Conservation (phyloP, 2,329 filamentous ascomycete species). For the Scedosporium minutisporum region DNA sequence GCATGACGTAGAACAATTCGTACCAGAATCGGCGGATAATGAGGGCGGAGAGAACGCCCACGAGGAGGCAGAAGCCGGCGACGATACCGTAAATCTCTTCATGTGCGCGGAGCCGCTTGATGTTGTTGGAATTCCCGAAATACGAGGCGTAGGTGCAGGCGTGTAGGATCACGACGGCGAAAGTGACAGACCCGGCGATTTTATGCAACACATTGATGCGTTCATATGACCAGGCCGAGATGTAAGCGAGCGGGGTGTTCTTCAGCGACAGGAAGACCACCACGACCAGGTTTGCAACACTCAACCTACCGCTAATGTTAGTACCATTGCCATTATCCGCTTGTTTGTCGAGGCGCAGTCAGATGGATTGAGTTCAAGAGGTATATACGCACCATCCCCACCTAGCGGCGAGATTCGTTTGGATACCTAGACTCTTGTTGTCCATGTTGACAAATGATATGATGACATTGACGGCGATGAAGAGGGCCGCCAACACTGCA, state of each 20-base stretch:
- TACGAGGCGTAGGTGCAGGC: conserved; percentile 30
- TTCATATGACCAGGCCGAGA: conserved; percentile 48
- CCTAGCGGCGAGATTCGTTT: conserved; percentile 26
- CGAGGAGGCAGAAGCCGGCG: conserved; percentile 34
- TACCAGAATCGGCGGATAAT: conserved; percentile 38
- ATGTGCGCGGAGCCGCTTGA: conserved; percentile 22
- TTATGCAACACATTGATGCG: conserved; percentile 49
- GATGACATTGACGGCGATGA: conserved; percentile 23
- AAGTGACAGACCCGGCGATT: conserved; percentile 38
- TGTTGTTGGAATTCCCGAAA: conserved; percentile 22
- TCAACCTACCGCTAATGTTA: conserved; percentile 21
- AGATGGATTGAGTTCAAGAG: neutral
- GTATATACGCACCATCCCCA: conserved; percentile 25
- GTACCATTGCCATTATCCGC: neutral
- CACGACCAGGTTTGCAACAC: conserved; percentile 36
- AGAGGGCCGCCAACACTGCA: conserved; percentile 17
- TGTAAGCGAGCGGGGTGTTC: conserved; percentile 45
- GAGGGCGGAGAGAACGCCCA: conserved; percentile 31
- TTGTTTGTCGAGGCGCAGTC: neutral
- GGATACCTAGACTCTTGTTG: conserved; percentile 17
- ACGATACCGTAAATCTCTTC: conserved; percentile 39
- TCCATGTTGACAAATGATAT: conserved; percentile 24
- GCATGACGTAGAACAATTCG: conserved; percentile 45
- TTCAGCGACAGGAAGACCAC: conserved; percentile 46
- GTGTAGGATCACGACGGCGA: conserved; percentile 37